Percentiles rank a stretch among this genome's conserved stretches.
Evolutionary conservation across 1,139 yeast genomes (phyloP).

Genomic region (Yamadazyma diospyri): DNA sequence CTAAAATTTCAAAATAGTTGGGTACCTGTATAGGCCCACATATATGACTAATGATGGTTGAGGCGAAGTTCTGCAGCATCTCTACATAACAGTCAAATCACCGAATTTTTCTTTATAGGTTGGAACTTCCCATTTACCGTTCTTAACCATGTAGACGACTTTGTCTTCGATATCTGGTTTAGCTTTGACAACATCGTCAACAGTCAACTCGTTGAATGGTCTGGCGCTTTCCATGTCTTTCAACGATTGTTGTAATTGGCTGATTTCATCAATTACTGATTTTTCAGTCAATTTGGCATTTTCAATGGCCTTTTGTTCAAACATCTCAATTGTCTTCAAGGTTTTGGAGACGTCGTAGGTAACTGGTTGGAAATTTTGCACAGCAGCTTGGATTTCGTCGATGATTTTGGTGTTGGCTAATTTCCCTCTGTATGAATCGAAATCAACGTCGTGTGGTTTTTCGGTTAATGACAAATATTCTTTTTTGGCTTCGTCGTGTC

Average conservation of each 20-base stretch:
- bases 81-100: slow-evolving; percentile 86
- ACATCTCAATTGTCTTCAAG: slow-evolving; percentile 85
- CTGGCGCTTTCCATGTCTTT: slow-evolving; percentile 94
- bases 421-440: slow-evolving; percentile 70
- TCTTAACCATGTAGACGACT: slow-evolving; percentile 91
- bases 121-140: slow-evolving; percentile 98
- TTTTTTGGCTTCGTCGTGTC: slow-evolving; percentile 97
- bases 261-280: slow-evolving; percentile 81
- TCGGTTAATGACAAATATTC: slow-evolving; percentile 63
- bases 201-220: slow-evolving; percentile 95
- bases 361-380: slow-evolving; percentile 73
- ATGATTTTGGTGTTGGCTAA: slow-evolving; percentile 81
- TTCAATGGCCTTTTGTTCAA: slow-evolving; percentile 92
- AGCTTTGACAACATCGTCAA: slow-evolving; percentile 90
- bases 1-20: slow-evolving; percentile 1
- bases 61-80: neutral
- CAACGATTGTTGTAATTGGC: slow-evolving; percentile 82
- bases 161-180: slow-evolving; percentile 97
- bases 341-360: slow-evolving; percentile 86
- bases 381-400: slow-evolving; percentile 76
- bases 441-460: slow-evolving; percentile 79
- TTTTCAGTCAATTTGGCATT: slow-evolving; percentile 93
- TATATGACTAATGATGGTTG: neutral
- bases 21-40: neutral
- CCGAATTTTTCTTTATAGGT: slow-evolving; percentile 98